phyloP scores from a whole-genome alignment of 192 early-diverging fungal genomes.

The Cladochytrium replicatum region DNA sequence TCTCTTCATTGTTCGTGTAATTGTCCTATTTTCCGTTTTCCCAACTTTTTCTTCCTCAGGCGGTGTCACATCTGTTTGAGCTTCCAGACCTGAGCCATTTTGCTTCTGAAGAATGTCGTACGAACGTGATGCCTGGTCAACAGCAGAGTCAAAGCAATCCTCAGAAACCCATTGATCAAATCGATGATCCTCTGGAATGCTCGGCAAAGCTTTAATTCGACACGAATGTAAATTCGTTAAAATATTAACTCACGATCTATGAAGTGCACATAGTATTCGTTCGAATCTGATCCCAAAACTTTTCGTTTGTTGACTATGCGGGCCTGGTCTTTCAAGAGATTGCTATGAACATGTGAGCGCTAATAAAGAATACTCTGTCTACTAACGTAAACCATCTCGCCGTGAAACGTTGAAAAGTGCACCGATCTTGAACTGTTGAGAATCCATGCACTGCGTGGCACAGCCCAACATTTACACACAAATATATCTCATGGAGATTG shows the following conservation, averaged over 20 bases:
- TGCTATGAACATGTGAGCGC: too few relatives aligned
- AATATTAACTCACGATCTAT: slow-evolving; percentile 1
- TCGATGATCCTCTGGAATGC: slow-evolving; percentile 7
- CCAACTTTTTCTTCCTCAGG: neutral
- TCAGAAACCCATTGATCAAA: slow-evolving; percentile 14
- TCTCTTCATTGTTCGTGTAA: slow-evolving; percentile 9
- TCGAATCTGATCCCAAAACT: too few relatives aligned
- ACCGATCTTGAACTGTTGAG: too few relatives aligned
- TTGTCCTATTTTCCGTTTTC: neutral
- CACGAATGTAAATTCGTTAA: neutral
- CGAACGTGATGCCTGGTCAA: neutral
- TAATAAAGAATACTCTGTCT: too few relatives aligned
- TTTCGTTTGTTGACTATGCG: too few relatives aligned
- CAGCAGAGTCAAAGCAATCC: neutral
- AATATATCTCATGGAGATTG: too few relatives aligned
- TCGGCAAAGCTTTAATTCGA: neutral
- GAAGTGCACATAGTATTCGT: slow-evolving; percentile 15
- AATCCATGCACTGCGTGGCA: too few relatives aligned
- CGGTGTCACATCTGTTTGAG: slow-evolving; percentile 1
- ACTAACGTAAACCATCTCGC: too few relatives aligned
- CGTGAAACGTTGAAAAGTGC: too few relatives aligned
- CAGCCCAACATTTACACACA: too few relatives aligned
- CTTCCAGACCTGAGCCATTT: neutral
- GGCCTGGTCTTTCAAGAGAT: too few relatives aligned
- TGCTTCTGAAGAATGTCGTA: neutral